Evolutionary conservation across 768 basidiomycete species (phyloP).

Genomic region (Asterophora lycoperdoides): DNA sequence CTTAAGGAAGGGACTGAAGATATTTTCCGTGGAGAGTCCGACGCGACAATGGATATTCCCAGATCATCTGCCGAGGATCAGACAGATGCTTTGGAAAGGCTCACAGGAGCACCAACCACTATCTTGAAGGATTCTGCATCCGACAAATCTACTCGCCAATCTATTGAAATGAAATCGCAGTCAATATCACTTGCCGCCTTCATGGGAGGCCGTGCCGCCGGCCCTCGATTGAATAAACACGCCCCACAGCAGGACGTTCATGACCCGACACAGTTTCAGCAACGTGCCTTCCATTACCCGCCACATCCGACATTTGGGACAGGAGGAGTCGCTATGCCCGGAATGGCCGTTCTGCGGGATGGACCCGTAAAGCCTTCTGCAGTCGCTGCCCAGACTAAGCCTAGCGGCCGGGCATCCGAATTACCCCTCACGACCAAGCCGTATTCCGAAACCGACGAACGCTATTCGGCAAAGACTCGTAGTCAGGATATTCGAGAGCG

Average conservation of each 20-base stretch:
- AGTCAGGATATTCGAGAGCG: slow-evolving; percentile 28
- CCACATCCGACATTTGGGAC: slow-evolving; percentile 77
- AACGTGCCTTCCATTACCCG: slow-evolving; percentile 44
- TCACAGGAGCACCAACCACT: slow-evolving; percentile 25
- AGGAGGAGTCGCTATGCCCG: slow-evolving; percentile 74
- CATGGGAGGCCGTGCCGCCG: slow-evolving; percentile 74
- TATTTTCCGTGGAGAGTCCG: not conserved
- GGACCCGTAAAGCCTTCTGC: slow-evolving; percentile 7
- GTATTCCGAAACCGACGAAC: slow-evolving; percentile 1
- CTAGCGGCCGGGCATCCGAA: not conserved
- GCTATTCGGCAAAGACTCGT: not conserved
- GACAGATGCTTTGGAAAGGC: slow-evolving; percentile 43
- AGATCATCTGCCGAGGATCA: slow-evolving; percentile 35
- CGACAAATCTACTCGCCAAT: slow-evolving; percentile 10
- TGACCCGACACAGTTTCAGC: slow-evolving; percentile 64
- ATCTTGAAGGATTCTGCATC: slow-evolving; percentile 13
- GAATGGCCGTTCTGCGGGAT: slow-evolving; percentile 40
- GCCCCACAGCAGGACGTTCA: slow-evolving; percentile 67
- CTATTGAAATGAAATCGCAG: slow-evolving; percentile 29
- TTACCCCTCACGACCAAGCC: not conserved
- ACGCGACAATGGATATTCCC: slow-evolving; percentile 19
- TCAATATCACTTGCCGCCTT: slow-evolving; percentile 75
- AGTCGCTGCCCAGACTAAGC: slow-evolving; percentile 5
- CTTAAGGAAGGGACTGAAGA: slow-evolving; percentile 1
- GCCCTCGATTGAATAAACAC: slow-evolving; percentile 68